Percentiles rank a stretch among this genome's conserved stretches.
Conservation (phyloP, 192 early-diverging fungal genomes). For the Podila epigama region DNA sequence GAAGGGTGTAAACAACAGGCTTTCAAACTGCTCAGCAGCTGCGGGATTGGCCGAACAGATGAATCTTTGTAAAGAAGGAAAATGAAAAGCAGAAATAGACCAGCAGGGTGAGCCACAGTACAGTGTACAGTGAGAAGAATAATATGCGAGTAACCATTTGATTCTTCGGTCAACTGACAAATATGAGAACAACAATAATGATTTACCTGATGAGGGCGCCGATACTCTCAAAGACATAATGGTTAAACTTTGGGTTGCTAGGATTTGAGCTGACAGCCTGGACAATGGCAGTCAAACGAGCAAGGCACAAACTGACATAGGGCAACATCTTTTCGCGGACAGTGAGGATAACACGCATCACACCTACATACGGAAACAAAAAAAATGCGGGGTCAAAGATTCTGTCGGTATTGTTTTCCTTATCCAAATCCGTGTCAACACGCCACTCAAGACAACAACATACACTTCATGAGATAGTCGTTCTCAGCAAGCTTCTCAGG, state of each 20-base stretch:
- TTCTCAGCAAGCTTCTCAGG: constrained; percentile 97
- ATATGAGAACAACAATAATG: no score
- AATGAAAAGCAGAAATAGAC: no score
- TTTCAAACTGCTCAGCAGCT: constrained; percentile 84
- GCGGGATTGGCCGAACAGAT: constrained; percentile 75
- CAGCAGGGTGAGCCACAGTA: no score
- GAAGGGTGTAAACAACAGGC: constrained; percentile 88
- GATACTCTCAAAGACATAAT: constrained; percentile 95
- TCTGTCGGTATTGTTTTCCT: no score
- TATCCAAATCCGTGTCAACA: no score
- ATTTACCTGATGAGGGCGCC: constrained; percentile 83
- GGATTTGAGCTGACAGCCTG: constrained; percentile 91
- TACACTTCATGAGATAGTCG: constrained; percentile 94
- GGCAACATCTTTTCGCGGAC: constrained; percentile 77
- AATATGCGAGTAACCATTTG: no score
- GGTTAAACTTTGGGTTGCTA: constrained; percentile 97
- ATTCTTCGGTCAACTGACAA: no score
- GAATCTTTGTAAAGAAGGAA: constrained; percentile 62
- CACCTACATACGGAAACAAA: constrained; percentile 50
- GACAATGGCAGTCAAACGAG: constrained; percentile 80
- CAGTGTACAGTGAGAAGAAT: no score
- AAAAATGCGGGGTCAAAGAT: no score
- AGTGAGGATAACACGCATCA: constrained; percentile 87
- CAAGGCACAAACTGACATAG: constrained; percentile 75
- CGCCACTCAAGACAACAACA: neutral